phyloP scores from a whole-genome alignment of 352 stramenopile species.

The Phytophthora tentaculata region DNA sequence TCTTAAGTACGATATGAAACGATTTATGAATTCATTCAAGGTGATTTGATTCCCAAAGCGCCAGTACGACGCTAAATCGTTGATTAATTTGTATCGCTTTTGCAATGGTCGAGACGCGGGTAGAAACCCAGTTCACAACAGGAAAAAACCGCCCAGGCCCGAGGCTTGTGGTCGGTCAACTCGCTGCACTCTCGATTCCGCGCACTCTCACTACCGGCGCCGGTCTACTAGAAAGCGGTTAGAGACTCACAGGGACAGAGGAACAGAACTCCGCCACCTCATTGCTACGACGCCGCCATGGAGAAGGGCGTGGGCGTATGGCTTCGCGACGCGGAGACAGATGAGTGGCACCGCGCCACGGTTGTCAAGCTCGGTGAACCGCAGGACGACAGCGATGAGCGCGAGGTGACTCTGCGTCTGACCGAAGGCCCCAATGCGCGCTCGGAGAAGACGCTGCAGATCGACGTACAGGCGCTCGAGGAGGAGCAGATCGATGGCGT shows the following conservation, averaged over 20 bases:
- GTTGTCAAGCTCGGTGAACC: constrained; percentile 53
- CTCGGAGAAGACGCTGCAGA: constrained; percentile 50
- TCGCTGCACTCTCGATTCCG: constrained; percentile 27
- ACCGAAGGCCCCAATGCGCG: constrained; percentile 56
- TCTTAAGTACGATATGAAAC: not conserved
- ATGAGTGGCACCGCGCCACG: constrained; percentile 74
- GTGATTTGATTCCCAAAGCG: constrained; percentile 7
- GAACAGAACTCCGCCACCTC: not conserved
- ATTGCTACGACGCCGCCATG: constrained; percentile 42
- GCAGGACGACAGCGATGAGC: constrained; percentile 17
- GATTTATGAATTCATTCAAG: constrained; percentile 1
- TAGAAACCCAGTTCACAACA: constrained; percentile 35
- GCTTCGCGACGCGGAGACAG: constrained; percentile 67
- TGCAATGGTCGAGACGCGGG: constrained; percentile 12
- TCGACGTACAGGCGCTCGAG: constrained; percentile 74
- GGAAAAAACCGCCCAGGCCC: constrained; percentile 26
- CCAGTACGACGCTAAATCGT: constrained; percentile 3
- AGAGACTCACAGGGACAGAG: constrained; percentile 1
- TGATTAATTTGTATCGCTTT: constrained; percentile 13
- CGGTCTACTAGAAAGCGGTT: constrained; percentile 5
- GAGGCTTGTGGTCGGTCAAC: not conserved
- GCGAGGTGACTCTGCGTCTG: constrained; percentile 59
- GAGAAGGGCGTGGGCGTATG: constrained; percentile 84
- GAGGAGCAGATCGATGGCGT: constrained; percentile 62
- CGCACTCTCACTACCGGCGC: constrained; percentile 2